Evolutionary conservation across 2,329 filamentous ascomycete genomes (phyloP), one percentile per base, ranked within the genome.

Genomic region (Teratosphaeria viscida): DNA sequence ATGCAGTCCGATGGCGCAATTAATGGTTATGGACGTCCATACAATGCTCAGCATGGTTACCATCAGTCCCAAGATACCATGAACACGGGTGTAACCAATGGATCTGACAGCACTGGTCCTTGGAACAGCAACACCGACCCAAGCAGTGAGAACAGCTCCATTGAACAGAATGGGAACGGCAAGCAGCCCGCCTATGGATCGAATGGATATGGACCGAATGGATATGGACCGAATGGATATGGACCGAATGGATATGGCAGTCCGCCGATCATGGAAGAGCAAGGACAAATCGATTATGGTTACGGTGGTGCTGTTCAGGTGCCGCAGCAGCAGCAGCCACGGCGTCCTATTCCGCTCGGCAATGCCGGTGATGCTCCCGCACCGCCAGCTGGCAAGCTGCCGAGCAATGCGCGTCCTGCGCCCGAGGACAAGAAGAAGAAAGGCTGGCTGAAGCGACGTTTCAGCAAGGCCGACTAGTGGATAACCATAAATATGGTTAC

Each of bases 61-160:
- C 87, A 92, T 66, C 85, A 85, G 64, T 94, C 90, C 1, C 89
- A 92, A 73, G 91, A 96, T 72, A 96, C 90, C 1, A 87, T 95
- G 53, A 88, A 88, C 43, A 90, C 89, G 12, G 87, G 86, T 61
- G 85, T 85, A 11, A 86, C 85, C 26, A 89, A 85, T 68, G 88
- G 85, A 56, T 88, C 84, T 66, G 84, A 86, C 63, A 85, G 78
- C 58, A 78, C 79, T 57, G 91, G 96, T 60, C 85, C 85, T 12
- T 86, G 83, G 70, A 86, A 85, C 59, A 92, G 94, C 73, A 86
- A 87, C 64, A 95, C 90, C 61, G 91, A 96, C 71, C 92, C 89
- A 77, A 94, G 89, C 76, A 96, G 91, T 70, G 89, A 96, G 71
- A 95, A 95, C 76, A 95, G 90, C 76, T 95, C 90, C 1, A 84